Base-by-base conservation (phyloP, 306 rosid genomes). In the Cucurbita moschata region DNA sequence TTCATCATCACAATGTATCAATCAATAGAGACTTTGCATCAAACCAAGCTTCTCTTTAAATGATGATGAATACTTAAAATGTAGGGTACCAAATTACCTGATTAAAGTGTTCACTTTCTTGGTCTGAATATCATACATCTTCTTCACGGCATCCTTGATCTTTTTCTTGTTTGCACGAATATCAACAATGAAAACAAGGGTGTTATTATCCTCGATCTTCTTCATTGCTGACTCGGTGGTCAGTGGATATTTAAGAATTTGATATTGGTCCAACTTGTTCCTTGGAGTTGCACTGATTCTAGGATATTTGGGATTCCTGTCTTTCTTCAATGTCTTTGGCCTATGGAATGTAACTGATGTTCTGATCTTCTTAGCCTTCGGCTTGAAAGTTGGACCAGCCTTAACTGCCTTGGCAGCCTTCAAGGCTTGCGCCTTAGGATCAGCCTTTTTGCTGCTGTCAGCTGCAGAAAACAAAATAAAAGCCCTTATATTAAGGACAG, bases 221-320 rank as follows among this genome's bases (percentile, higher is more conserved):
- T 69, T 69, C 73, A 69, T 69, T 12, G 73, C 73, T 86, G 97
- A 91, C 77, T 91, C 97, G 0, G 97, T 91, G 16, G 96, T 91
- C 21, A 87, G 70, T 38, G 97, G 96, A 60, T 76, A 91, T 44
- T 91, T 91, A 43, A 91, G 96, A 59, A 91, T 91, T 77, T 91
- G 97, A 47, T 91, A 91, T 37, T 89, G 93, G 76, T 91, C 97
- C 86, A 91, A 86, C 85, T 91, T 91, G 82, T 91, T 86, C 65
- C 97, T 89, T 4, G 97, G 96, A 15, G 96, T 79, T 5, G 89
- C 97, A 50, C 97, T 89, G 57, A 91, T 87, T 59, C 90, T 90
- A 10, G 97, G 96, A 70, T 91, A 91, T 80, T 87, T 89, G 37
- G 97, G 73, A 13, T 69, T 69, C 44, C 73, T 69, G 30, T 47